Evolutionary conservation across 2,329 filamentous ascomycete genomes (phyloP), one percentile per base, ranked within the genome.

Genomic region (Exophiala viscosa): DNA sequence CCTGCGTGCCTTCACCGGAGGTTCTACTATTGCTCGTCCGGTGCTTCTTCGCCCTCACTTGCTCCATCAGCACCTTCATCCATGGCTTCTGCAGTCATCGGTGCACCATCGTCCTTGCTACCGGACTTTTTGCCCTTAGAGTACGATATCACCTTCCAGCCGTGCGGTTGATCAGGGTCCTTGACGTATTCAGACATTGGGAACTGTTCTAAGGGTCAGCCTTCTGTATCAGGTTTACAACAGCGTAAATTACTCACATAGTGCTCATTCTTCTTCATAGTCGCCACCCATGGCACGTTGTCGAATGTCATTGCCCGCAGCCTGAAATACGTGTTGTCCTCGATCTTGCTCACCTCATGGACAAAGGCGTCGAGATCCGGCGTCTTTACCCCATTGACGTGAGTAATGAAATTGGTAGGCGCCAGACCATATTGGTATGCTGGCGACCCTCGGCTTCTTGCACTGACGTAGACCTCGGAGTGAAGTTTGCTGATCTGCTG

Each of bases 261-360:
- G 71, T 99, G 93, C 68, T 99, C 92, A 64, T 96, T 96, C 81
- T 97, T 97, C 84, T 99, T 99, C 88, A 99, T 96, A 7, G 93
- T 99, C 35, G 95, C 89, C n/a, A 99, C 90, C 90, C 93, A 99
- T 3, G 92, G 92, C 8, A 99, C 90, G 65, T 95, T 95, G 70
- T 99, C 93, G 66, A 99, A 99, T 0, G 93, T 97, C 69, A 97
- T 90, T n/a, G 93, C 90, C 69, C 92, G 91, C 48, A 99, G 79
- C 14, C 93, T 85, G 83, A 99, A 99, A 73, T 99, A 99, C 1
- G 90, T 96, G 66, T 99, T 99, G 64, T 99, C 90, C 0, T 89
- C 88, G 63, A 99, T 96, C 70, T 87, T 85, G 62, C 86, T 83
- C 14, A 95, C 90, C 59, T 90, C 87, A 20, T 77, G 76, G 57